Conservation (phyloP, 495 filamentous ascomycete genomes). For the Annulohypoxylon moriforme region DNA sequence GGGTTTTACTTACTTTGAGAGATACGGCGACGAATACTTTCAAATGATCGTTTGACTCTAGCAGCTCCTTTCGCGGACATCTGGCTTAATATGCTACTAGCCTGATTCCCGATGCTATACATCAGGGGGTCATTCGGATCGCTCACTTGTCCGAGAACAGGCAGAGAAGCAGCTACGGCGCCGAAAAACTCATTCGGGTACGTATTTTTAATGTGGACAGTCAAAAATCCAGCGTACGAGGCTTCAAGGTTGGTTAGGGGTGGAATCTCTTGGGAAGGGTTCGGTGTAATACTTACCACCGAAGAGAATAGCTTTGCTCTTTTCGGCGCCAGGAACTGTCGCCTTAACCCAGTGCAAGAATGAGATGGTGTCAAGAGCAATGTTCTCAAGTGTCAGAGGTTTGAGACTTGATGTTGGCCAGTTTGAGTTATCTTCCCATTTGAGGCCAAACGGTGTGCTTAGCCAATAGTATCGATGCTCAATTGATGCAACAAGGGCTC, state of each 20-base stretch:
- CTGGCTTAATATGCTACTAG: not conserved
- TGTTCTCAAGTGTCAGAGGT: not conserved
- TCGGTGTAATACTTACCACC: not conserved
- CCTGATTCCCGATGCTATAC: not conserved
- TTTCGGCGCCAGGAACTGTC: not conserved
- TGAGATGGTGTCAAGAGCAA: not conserved
- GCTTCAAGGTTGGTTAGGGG: not conserved
- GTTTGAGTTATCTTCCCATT: not conserved
- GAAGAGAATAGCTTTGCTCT: not conserved
- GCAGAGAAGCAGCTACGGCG: not conserved
- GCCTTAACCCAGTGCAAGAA: not conserved
- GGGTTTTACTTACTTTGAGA: not conserved
- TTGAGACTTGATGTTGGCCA: not conserved
- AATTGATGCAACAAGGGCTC: not conserved
- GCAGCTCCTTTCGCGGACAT: not conserved
- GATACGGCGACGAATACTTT: not conserved
- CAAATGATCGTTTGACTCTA: not conserved
- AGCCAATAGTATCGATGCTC: not conserved
- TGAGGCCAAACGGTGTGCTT: not conserved
- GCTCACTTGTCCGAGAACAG: not conserved
- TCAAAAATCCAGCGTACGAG: not conserved
- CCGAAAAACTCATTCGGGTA: not conserved
- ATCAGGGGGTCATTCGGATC: not conserved
- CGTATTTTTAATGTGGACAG: not conserved
- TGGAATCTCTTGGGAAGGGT: not conserved